Conservation (phyloP, 139 green algal species). For the Micractinium sp. region DNA sequence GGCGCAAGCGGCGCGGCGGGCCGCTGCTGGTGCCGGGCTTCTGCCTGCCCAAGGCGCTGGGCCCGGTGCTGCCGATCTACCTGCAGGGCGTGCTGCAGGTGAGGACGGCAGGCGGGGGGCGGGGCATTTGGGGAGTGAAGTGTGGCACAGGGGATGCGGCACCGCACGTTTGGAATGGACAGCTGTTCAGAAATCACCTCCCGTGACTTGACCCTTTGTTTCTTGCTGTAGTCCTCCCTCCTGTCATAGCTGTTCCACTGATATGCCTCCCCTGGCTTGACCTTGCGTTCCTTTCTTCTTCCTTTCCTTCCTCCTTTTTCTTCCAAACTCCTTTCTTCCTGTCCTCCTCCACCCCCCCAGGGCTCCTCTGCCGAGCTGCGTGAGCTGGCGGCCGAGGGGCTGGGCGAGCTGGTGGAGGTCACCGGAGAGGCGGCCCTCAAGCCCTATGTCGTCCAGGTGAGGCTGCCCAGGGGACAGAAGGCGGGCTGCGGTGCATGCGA, state of each 20-base stretch:
- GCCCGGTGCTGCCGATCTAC: slow-evolving; percentile 93
- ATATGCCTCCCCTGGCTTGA: no score
- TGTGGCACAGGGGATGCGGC: neutral
- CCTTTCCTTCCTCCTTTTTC: neutral
- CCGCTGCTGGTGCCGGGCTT: slow-evolving; percentile 83
- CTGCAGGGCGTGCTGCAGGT: slow-evolving; percentile 89
- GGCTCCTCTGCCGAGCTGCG: slow-evolving; percentile 79
- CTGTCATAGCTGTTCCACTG: no score
- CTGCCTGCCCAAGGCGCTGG: slow-evolving; percentile 87
- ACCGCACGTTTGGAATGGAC: no score
- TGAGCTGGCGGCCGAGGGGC: slow-evolving; percentile 88
- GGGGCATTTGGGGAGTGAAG: no score
- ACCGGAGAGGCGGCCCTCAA: slow-evolving; percentile 81
- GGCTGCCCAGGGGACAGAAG: slow-evolving; percentile 35
- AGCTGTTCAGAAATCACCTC: no score
- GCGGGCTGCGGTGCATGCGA: no score
- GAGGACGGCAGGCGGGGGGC: neutral
- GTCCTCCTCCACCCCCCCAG: slow-evolving; percentile 31
- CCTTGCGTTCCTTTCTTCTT: no score
- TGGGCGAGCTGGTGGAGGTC: slow-evolving; percentile 90
- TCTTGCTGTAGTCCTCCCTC: no score
- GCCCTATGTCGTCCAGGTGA: slow-evolving; percentile 92
- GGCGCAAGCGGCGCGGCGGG: slow-evolving; percentile 67
- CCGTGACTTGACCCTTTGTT: no score
- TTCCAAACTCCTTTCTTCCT: neutral